These are phyloP conservation scores for Mycosphaerella sp. DNA, from an alignment of 2,329 filamentous ascomycete genomes.

Conservation along the genomic window DNA sequence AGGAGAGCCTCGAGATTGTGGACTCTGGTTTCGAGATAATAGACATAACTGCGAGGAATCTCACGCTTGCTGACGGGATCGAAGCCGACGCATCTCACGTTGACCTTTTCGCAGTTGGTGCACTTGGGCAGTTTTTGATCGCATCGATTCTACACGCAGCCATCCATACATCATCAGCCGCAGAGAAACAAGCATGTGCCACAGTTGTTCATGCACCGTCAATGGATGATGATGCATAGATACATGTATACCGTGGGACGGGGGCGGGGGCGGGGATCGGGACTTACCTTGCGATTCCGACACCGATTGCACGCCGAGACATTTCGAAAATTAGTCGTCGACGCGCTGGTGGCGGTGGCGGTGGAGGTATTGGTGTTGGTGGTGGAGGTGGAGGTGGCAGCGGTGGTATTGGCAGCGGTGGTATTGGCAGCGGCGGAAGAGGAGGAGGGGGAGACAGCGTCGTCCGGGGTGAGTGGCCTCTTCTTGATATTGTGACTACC, in stretches of 20 bases:
- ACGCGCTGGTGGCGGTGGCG: constrained; percentile 35
- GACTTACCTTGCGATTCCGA: constrained; percentile 62
- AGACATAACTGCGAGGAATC: constrained; percentile 84
- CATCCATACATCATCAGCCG: too few species aligned
- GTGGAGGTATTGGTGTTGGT: neutral
- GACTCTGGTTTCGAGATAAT: constrained; percentile 83
- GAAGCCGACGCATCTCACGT: constrained; percentile 85
- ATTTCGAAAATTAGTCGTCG: constrained; percentile 53
- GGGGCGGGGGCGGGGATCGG: neutral
- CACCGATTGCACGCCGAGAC: constrained; percentile 95
- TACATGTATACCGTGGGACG: too few species aligned
- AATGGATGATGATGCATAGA: neutral
- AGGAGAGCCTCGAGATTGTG: constrained; percentile 75
- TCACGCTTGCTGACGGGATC: constrained; percentile 95
- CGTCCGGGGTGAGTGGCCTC: constrained; percentile 6
- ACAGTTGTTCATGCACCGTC: too few species aligned
- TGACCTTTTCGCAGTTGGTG: constrained; percentile 86
- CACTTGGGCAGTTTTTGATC: constrained; percentile 90
- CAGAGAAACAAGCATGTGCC: too few species aligned
- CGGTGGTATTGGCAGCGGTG: too few species aligned
- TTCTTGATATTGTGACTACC: constrained; percentile 7
- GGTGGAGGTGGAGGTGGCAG: too few species aligned
- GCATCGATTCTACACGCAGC: constrained; percentile 60
- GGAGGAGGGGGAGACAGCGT: constrained; percentile 2
- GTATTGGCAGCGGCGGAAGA: neutral